Evolutionary conservation across 2,329 filamentous ascomycete species (phyloP).

Genomic region (Aureobasidium sp.): DNA sequence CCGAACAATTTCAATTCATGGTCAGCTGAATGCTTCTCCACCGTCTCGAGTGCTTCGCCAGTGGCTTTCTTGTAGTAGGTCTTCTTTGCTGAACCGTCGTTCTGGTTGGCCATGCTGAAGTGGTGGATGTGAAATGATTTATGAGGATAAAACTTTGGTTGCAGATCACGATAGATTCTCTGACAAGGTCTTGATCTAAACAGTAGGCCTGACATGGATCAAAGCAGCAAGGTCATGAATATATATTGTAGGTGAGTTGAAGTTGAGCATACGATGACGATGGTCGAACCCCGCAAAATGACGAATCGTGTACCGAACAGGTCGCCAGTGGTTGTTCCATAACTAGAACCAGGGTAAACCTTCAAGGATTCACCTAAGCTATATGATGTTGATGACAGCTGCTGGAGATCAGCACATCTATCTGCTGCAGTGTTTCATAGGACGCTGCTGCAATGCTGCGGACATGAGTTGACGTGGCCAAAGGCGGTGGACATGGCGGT

Average conservation of each 20-base stretch:
- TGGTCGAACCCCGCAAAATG: not conserved
- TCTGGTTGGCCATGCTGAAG: constrained; percentile 33
- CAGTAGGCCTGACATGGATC: not conserved
- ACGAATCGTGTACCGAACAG: constrained; percentile 4
- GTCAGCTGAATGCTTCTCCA: constrained; percentile 62
- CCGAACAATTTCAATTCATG: constrained; percentile 70
- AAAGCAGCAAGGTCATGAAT: not conserved
- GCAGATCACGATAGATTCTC: not conserved
- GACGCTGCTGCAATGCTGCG: not conserved
- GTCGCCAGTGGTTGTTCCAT: not conserved
- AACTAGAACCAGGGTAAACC: not conserved
- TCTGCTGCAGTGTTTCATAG: not conserved
- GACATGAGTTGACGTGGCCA: not conserved
- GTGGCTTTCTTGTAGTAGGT: constrained; percentile 65
- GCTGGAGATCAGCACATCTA: not conserved
- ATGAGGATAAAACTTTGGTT: not conserved
- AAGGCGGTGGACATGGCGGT: not conserved
- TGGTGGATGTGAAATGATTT: not conserved
- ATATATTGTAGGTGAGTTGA: not conserved
- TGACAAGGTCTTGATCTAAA: not conserved
- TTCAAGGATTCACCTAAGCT: not conserved
- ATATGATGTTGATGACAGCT: not conserved
- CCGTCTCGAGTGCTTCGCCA: constrained; percentile 62
- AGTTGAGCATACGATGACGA: not conserved
- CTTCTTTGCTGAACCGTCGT: constrained; percentile 50